Evolutionary conservation across 1,139 yeast species (phyloP), one percentile per base, ranked within the genome.

Genomic region (Nakaseomyces nivariensis): DNA sequence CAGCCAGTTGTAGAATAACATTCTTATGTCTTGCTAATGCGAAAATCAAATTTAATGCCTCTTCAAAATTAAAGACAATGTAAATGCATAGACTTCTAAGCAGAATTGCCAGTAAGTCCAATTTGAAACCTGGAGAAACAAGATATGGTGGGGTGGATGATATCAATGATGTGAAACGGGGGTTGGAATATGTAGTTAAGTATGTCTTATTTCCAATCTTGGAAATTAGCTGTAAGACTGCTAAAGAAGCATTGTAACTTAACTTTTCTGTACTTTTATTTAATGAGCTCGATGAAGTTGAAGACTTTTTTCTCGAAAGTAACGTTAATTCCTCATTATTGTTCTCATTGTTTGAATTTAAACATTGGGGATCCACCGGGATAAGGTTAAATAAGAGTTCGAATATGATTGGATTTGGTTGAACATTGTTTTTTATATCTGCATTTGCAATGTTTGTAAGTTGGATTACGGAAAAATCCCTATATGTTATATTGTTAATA

Each of bases 381-480:
- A 83, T 67, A 48, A 82, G 59, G 58, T 85, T 84, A 63, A 81
- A 82, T 5, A 83, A 60, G 40, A 77, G 69, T 58, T 82, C 85
- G 44, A 76, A 74, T 43, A 79, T 63, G 4, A 79, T 75, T 0
- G 79, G 74, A 1, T 73, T 64, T n/a, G 64, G 59, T 8, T 76
- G 61, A 2, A 68, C 48, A 37, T 60, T 59, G 17, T 67, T 68
- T 50, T 68, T 66, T 5, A 71, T 66, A 49, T 71, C 72, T 5
- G 63, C 54, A 7, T 61, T 53, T 6, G 76, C 58, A 27, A 74
- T 55, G 36, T 68, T 69, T 48, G 81, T 74, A 5, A 79, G 61
- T 47, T 81, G 85, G 9, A 75, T 69, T 0, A 82, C 71, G 5
- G 80, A 49, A 53, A 81, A 81, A 64, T 85, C 94, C 54, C 92